Conservation (phyloP, 2,329 filamentous ascomycete species). For the Diaporthe aspalathi region DNA sequence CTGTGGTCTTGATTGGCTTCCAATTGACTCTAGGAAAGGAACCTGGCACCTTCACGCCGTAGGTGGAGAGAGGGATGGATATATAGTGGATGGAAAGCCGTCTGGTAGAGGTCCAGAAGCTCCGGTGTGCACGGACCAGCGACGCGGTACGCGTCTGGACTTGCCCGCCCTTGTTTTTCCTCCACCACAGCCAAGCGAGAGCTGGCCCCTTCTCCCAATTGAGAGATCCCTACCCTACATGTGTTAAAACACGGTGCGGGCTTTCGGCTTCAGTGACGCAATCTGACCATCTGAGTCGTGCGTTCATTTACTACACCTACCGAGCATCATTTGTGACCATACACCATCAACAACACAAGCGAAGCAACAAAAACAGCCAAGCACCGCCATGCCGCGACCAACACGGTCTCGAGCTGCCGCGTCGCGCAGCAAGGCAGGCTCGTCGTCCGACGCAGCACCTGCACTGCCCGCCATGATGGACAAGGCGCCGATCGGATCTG, state of each 20-base stretch:
- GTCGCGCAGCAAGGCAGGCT: slow-evolving; percentile 39
- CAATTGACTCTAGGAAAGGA: no score
- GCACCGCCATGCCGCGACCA: slow-evolving; percentile 47
- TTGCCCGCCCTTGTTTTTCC: slow-evolving; percentile 35
- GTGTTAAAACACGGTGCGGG: slow-evolving; percentile 9
- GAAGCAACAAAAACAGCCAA: not conserved
- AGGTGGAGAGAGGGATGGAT: no score
- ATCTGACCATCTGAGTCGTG: not conserved
- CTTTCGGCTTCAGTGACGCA: slow-evolving; percentile 32
- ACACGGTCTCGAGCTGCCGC: slow-evolving; percentile 47
- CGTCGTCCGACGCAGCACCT: slow-evolving; percentile 39
- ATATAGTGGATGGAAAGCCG: no score
- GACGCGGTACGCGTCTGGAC: slow-evolving; percentile 36
- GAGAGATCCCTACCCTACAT: slow-evolving; percentile 21
- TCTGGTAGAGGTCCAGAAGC: not conserved
- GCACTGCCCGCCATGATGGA: slow-evolving; percentile 12
- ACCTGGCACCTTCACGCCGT: no score
- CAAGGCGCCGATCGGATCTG: slow-evolving; percentile 36
- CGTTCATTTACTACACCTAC: slow-evolving; percentile 6
- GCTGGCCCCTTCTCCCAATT: slow-evolving; percentile 29
- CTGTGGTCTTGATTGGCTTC: not conserved
- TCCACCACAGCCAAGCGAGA: slow-evolving; percentile 30
- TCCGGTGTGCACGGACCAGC: slow-evolving; percentile 31
- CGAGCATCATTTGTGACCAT: slow-evolving; percentile 1
- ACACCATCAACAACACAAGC: not conserved